Evolutionary conservation across 495 filamentous ascomycete species (phyloP).

Genomic region (Acidiella bohemica): DNA sequence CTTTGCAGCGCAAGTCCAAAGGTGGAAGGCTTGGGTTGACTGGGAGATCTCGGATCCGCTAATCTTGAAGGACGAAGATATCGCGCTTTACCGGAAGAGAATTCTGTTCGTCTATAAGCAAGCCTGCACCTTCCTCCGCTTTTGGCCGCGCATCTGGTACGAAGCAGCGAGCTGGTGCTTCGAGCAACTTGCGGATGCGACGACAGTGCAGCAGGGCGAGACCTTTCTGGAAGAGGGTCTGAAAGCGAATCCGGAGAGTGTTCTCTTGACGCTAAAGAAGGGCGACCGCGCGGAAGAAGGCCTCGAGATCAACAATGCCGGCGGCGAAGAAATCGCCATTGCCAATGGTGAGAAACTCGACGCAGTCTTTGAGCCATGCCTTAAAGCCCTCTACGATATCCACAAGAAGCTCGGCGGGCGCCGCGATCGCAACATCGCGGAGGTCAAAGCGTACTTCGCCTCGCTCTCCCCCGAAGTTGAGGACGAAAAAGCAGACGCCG

Average conservation of each 20-base stretch:
- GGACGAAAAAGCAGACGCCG: constrained; percentile 1
- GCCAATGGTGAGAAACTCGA: constrained; percentile 55
- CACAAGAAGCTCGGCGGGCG: constrained; percentile 58
- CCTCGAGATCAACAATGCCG: constrained; percentile 1
- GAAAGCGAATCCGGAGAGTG: constrained; percentile 84
- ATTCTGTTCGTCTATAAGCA: constrained; percentile 87
- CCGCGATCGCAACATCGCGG: constrained; percentile 55
- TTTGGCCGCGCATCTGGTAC: constrained; percentile 91
- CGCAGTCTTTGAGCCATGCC: constrained; percentile 67
- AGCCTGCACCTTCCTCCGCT: constrained; percentile 81
- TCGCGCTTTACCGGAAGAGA: constrained; percentile 53
- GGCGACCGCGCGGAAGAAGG: constrained; percentile 63
- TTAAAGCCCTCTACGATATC: constrained; percentile 73
- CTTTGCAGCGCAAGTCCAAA: constrained; percentile 69
- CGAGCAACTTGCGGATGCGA: constrained; percentile 51
- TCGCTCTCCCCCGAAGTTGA: constrained; percentile 23
- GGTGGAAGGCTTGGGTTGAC: constrained; percentile 85
- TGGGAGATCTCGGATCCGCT: constrained; percentile 93
- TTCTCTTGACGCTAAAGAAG: constrained; percentile 72
- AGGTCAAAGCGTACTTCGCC: constrained; percentile 47
- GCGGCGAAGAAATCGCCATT: constrained; percentile 6
- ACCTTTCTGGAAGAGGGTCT: constrained; percentile 71
- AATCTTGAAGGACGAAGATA: constrained; percentile 67
- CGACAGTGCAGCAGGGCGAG: constrained; percentile 35
- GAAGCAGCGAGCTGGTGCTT: constrained; percentile 91